phyloP scores from a whole-genome alignment of 179 eudicot genomes.

The Heliamphora pulchella region DNA sequence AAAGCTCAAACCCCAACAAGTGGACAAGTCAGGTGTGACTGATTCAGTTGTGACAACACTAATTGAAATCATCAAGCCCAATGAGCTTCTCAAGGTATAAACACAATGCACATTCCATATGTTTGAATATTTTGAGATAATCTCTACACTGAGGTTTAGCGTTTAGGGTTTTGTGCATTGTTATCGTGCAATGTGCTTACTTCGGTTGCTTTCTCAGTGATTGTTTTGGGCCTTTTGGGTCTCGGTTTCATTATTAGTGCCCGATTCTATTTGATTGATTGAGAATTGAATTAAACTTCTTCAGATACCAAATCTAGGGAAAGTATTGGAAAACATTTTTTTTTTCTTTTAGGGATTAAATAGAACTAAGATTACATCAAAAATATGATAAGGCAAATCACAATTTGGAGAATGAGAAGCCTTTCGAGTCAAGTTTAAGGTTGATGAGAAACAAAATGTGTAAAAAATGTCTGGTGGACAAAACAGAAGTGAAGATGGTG shows the following conservation, averaged over 20 bases:
- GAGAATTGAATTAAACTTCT: background rate
- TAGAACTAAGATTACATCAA: background rate
- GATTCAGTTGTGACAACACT: constrained; percentile 53
- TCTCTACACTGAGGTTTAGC: background rate
- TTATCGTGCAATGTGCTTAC: too few species aligned
- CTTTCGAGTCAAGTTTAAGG: too few species aligned
- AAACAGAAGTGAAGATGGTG: too few species aligned
- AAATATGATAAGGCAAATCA: background rate
- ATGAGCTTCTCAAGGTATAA: constrained; percentile 80
- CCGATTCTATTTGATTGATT: too few species aligned
- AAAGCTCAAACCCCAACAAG: constrained; percentile 77
- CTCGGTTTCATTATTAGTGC: too few species aligned
- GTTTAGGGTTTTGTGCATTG: background rate
- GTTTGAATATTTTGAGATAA: background rate
- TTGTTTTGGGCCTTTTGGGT: too few species aligned
- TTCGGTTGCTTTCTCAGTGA: too few species aligned
- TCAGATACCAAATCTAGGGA: background rate
- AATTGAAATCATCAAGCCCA: constrained; percentile 65
- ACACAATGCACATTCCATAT: too few species aligned
- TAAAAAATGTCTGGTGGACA: too few species aligned
- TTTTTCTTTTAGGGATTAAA: background rate
- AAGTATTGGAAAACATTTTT: background rate
- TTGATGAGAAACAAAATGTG: too few species aligned
- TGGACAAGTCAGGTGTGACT: constrained; percentile 81
- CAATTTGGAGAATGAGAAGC: background rate